phyloP scores from a whole-genome alignment of 148 eudicot species.

The Rhododendron henanense region DNA sequence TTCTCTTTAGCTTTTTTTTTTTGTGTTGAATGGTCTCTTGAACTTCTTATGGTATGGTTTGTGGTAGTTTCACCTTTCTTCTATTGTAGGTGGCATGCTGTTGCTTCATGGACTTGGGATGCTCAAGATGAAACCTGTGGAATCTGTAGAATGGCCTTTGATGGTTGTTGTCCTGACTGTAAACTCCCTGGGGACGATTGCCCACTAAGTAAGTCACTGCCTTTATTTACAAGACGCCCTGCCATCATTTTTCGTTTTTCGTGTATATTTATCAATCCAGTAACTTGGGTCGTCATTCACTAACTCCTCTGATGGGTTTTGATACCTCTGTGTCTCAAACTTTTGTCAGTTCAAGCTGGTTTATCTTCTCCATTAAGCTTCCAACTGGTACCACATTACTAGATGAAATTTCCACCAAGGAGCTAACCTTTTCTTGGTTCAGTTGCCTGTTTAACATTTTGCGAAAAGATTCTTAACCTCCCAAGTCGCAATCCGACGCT shows the following conservation, averaged over 20 bases:
- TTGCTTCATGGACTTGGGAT: slow-evolving; percentile 99
- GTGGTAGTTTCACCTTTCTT: background rate
- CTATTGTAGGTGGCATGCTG: slow-evolving; percentile 79
- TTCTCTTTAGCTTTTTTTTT: background rate
- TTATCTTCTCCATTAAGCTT: background rate
- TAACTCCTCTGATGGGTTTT: background rate
- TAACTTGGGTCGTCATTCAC: background rate
- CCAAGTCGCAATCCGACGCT: background rate
- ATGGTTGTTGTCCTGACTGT: slow-evolving; percentile 98
- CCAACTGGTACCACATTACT: background rate
- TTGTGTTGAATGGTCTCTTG: background rate
- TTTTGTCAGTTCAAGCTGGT: background rate
- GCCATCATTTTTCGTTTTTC: background rate
- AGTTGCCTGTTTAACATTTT: background rate
- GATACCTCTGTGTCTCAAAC: background rate
- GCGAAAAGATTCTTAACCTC: background rate
- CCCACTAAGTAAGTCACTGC: slow-evolving; percentile 66
- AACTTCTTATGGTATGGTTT: background rate
- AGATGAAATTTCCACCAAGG: background rate
- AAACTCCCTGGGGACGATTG: slow-evolving; percentile 98
- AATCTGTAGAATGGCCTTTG: slow-evolving; percentile 94
- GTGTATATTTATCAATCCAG: background rate
- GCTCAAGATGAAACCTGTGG: slow-evolving; percentile 99
- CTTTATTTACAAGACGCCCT: background rate
- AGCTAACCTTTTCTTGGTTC: background rate